Base-by-base conservation (phyloP, 257 asterid species). In the Rhazya stricta region DNA sequence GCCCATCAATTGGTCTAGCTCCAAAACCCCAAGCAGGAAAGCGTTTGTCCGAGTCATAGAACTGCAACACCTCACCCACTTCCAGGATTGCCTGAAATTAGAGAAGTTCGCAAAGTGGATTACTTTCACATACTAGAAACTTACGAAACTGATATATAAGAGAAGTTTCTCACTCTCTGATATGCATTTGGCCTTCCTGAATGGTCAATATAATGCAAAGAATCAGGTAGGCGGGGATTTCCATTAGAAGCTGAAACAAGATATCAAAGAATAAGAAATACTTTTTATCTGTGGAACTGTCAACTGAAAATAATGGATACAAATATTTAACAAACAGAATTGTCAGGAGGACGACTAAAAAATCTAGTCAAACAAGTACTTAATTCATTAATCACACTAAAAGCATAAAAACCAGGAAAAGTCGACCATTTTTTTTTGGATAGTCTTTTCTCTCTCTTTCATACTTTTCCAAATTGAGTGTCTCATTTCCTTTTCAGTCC, bases 21-120 rank as follows among this genome's bases (percentile, higher is more conserved):
- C 99, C 99, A 79, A 95, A 95, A 56, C 99, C 98, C 98, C 97
- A 95, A 75, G 99, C 94, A 78, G 99, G 96, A 80, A 91, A 92
- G 65, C 81, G 92, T 79, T 86, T 88, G 86, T 92, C 98, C 23
- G 88, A 83, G 82, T 92, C 99, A 76, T 92, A 95, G 84, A 85
- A 91, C 81, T 95, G 98, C 86, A 95, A 60, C 48, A 95, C 86
- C 81, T 94, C 98, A 56, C 99, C 98, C 78, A 89, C 91, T 72
- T 95, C 98, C 80, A 79, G 71, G 83, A 93, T 91, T 58, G 97
- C 98, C 98, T 95, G 85, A 68, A 79, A 75, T 76, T 73, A 79
- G 77, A 80, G 23, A 70, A 72, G 48, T 29, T 70, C 62, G 71
- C 83, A 76, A 82, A 77, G 56, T 71, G 76, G 53, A 34, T 16